Evolutionary conservation across 1,139 yeast genomes (phyloP), one percentile per base, ranked within the genome.

Genomic region (Zygoascus sp.): DNA sequence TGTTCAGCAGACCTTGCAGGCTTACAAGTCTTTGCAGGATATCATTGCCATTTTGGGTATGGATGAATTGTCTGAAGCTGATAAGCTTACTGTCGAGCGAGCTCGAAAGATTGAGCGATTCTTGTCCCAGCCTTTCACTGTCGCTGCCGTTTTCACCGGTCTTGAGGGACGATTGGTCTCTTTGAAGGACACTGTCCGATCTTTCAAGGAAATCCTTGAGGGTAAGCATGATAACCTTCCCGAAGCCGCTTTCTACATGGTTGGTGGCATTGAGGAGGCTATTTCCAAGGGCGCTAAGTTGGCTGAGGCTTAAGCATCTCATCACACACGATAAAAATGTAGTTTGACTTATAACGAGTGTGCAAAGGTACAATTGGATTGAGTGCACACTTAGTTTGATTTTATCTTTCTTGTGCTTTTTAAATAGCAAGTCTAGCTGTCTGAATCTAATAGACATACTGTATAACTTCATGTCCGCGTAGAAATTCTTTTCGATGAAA

Each of bases 11-110:
- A 92, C 97, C 64, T 80, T 92, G 75, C 98, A 92, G 81, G 96
- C 97, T 66, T 92, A 92, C 86, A 92, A 92, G 82, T 92, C 98
- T 65, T 83, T 92, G 74, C 98, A 92, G 81, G 98, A 92, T 84
- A 92, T 92, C 75, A 92, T 92, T 82, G 98, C 98, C 76, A 92
- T 92, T 83, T 86, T 92, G 75, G 98, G 98, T 90, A 92, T 92
- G 98, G 98, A 92, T 77, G 98, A 92, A 81, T 83, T 92, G 78
- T 89, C 97, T 60, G 98, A 92, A 80, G 77, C 83, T 65, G 98
- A 92, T 77, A 92, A 92, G 80, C 84, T 92, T 72, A 92, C 97
- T 60, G 98, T 92, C 75, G 98, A 92, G 81, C 92, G 98, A 82
- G 98, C 98, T 65, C 90, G 98, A 83, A 92, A 92, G 86, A 88